phyloP scores from a whole-genome alignment of 371 early-diverging fungal species.

The Chytridium lagenaria region DNA sequence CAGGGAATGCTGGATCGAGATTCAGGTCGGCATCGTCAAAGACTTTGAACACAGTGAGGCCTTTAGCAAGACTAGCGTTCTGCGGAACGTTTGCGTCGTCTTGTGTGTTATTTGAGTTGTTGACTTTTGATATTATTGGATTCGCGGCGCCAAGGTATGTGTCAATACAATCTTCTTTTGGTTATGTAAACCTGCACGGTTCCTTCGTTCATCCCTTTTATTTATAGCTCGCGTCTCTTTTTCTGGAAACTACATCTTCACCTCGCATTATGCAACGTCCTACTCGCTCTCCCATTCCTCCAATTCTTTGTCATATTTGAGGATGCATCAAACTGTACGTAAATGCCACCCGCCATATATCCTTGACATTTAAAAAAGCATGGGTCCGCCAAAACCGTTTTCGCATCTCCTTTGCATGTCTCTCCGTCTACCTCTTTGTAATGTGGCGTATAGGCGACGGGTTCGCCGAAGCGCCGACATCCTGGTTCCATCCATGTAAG shows the following conservation, averaged over 20 bases:
- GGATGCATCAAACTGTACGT: constrained; percentile 36
- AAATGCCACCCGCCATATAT: constrained; percentile 3
- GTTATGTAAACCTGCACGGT: no score
- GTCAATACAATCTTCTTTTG: not conserved
- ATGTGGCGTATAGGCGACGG: constrained; percentile 71
- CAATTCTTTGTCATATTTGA: constrained; percentile 68
- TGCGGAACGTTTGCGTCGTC: constrained; percentile 77
- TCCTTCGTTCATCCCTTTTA: no score
- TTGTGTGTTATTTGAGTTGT: constrained; percentile 79
- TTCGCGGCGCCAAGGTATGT: constrained; percentile 70
- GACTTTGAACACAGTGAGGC: not conserved
- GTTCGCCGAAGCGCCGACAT: constrained; percentile 50
- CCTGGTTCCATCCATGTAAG: constrained; percentile 11
- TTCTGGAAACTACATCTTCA: constrained; percentile 79
- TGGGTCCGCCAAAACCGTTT: constrained; percentile 48
- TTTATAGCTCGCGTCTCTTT: constrained; percentile 70
- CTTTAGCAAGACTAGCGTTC: constrained; percentile 62
- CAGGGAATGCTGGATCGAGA: not conserved
- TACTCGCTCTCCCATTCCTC: constrained; percentile 76
- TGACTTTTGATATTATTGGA: constrained; percentile 81
- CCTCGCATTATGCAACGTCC: constrained; percentile 67
- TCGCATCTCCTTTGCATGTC: constrained; percentile 56
- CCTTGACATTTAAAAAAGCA: constrained; percentile 21
- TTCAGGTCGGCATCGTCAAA: not conserved
- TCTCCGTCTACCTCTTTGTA: constrained; percentile 69